phyloP scores from a whole-genome alignment of 2,329 filamentous ascomycete genomes.

The Fusarium robinianum region DNA sequence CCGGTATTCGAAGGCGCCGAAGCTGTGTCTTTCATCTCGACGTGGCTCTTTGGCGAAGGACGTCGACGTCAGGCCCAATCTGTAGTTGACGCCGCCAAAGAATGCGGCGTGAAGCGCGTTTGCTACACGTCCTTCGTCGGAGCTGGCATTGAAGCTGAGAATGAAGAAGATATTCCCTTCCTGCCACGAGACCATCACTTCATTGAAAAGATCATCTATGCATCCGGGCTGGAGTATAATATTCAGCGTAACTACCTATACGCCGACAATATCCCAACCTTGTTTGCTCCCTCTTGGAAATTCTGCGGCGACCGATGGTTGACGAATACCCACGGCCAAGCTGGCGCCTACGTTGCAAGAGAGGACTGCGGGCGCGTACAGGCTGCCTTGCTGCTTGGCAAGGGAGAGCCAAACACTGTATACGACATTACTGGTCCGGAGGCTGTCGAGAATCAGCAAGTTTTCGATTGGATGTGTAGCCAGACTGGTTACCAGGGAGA shows the following conservation, averaged over 20 bases:
- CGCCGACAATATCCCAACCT: slow-evolving; percentile 29
- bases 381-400: slow-evolving; percentile 24
- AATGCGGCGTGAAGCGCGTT: slow-evolving; percentile 28
- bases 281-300: slow-evolving; percentile 29
- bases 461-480: slow-evolving; percentile 30
- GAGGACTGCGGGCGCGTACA: slow-evolving; percentile 32
- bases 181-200: slow-evolving; percentile 32
- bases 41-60: slow-evolving; percentile 32
- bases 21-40: slow-evolving; percentile 32
- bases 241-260: slow-evolving; percentile 35
- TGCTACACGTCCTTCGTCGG: slow-evolving; percentile 34
- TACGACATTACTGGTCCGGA: slow-evolving; percentile 31
- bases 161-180: slow-evolving; percentile 34
- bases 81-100: slow-evolving; percentile 31
- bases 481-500: slow-evolving; percentile 29
- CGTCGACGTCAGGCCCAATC: slow-evolving; percentile 27
- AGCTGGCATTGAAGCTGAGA: slow-evolving; percentile 31
- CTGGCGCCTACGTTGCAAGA: slow-evolving; percentile 31
- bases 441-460: slow-evolving; percentile 26
- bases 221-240: slow-evolving; percentile 28
- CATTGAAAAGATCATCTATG: slow-evolving; percentile 31
- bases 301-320: slow-evolving; percentile 33
- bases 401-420: slow-evolving; percentile 29
- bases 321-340: slow-evolving; percentile 26
- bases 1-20: slow-evolving; percentile 32